Base-by-base conservation (phyloP, 2,329 filamentous ascomycete species). In the Diaporthe sp. region DNA sequence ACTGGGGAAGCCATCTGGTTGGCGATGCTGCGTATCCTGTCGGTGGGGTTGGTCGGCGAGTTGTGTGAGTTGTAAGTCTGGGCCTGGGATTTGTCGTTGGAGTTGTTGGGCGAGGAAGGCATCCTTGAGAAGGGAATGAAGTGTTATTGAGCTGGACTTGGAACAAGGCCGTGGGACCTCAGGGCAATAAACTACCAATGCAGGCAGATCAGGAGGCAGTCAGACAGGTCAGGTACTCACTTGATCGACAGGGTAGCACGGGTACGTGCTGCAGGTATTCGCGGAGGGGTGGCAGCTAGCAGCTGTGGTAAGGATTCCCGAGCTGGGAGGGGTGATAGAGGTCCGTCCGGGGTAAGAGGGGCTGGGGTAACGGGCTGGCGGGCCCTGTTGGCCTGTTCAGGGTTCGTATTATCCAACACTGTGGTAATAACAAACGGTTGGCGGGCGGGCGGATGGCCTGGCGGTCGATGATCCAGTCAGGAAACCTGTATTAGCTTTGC, bases 1-100 rank as follows among this genome's bases (percentile, higher is more conserved):
- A 85, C 85, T 81, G 86, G 83, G 78, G 91, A 88, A 82, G 92
- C 90, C 90, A 97, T 93, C 85, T 97, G 95, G 82, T 87, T 88
- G 80, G 90, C 88, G 81, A 95, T 90, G 81, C 87, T 92, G 80
- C 89, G 87, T 76, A 93, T 85, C 84, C 91, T 86, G 80, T 87
- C 86, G 77, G 89, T 84, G 79, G 87, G 86, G 75, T 87, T 82
- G 31, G 86, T 83, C 75, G 87, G 85, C 75, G 87, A 84, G 77
- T 87, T 85, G 73, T 70, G 55, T 8, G 60, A 6, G 72, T 76
- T 75, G 75, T 72, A 75, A 74, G 34, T 28, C 39, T 51, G 58
- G 3, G 25, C 44, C 34, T 47, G 71, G 25, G 55, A 71, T 37
- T 47, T 42, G 44, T 85, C 79, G 82, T 82, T 78, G 79, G 74